Evolutionary conservation across 2,329 filamentous ascomycete genomes (phyloP).

Genomic region (Didymella lethalis): DNA sequence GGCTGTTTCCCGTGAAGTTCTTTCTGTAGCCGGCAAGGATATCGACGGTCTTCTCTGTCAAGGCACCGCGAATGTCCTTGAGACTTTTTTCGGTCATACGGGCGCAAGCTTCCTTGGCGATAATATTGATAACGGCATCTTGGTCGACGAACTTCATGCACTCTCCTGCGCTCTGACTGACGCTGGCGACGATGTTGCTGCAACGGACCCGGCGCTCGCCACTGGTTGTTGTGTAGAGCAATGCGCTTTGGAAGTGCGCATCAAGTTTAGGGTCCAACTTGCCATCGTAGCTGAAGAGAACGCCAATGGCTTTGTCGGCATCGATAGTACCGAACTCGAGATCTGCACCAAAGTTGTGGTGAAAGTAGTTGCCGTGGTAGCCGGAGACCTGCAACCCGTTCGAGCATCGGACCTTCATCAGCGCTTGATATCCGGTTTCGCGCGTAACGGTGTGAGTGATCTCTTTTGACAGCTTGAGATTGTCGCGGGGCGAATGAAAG

Average conservation of each 20-base stretch:
- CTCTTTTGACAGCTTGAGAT: constrained; percentile 82
- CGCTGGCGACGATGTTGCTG: constrained; percentile 90
- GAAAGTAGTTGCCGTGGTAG: constrained; percentile 97
- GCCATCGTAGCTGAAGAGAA: constrained; percentile 93
- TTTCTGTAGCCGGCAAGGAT: constrained; percentile 92
- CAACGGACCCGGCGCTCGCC: constrained; percentile 92
- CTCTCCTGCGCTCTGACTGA: constrained; percentile 84
- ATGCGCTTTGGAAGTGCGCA: constrained; percentile 94
- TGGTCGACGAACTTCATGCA: constrained; percentile 93
- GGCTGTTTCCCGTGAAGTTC: constrained; percentile 85
- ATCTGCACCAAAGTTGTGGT: constrained; percentile 94
- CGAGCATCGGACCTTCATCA: constrained; percentile 98
- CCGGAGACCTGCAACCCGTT: constrained; percentile 91
- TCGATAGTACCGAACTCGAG: constrained; percentile 93
- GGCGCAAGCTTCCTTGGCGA: constrained; percentile 93
- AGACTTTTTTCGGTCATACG: constrained; percentile 78
- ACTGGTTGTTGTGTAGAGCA: constrained; percentile 90
- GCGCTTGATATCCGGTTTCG: constrained; percentile 91
- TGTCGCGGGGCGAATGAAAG: constrained; percentile 87
- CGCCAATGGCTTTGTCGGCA: constrained; percentile 89
- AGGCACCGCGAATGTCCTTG: constrained; percentile 82
- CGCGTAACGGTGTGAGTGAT: constrained; percentile 85
- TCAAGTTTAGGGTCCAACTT: constrained; percentile 97
- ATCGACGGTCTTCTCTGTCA: constrained; percentile 93
- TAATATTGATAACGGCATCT: constrained; percentile 85